Evolutionary conservation across 2,329 filamentous ascomycete species (phyloP), one percentile per base, ranked within the genome.

Genomic region (Helicocarpus griseus): DNA sequence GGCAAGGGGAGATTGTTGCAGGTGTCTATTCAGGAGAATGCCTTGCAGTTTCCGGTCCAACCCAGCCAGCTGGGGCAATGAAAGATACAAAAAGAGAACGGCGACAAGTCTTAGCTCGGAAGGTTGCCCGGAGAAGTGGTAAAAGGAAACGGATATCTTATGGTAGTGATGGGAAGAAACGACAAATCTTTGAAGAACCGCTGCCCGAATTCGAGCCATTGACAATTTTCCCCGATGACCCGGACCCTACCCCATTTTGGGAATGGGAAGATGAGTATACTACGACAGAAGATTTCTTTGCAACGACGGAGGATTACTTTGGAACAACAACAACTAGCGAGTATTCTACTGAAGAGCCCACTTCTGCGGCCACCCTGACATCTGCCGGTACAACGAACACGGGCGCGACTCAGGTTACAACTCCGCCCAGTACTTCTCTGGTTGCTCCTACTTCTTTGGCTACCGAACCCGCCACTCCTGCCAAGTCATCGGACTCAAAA

Each of bases 401-500:
- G 8, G 14, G 8, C 9, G 21, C n/a, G 14, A 3, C 35, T 28
- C 19, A 48, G 46, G 14, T 24, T 14, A 40, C 33, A 29, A 39
- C n/a, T 39, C 29, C 22, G 6, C 5, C 24, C 24, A 33, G 22
- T 39, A 49, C 28, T 31, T 21, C 50, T 19, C n/a, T 21, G 3
- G 13, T 8, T 29, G 28, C 39, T 26, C 11, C 53, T 17, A 48
- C 50, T 26, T 14, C 54, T 24, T 43, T 46, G 7, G 13, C 52
- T 6, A 48, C 55, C 24, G 17, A 43, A 24, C 40, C 47, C 1
- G 36, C 53, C 4, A 19, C 24, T 13, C 26, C 49, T 45, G 26
- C 50, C n/a, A 45, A 48, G 22, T 40, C 35, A 2, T 19, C 36
- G 22, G 50, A 47, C 8, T 19, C 49, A 19, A 54, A 48, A 19